A percentile compares a stretch with the other conserved stretches of the same genome.
These are phyloP conservation scores for Eremothecium cymbalariae DNA, from an alignment of 1,139 yeast species.

Conservation along the genomic window DNA sequence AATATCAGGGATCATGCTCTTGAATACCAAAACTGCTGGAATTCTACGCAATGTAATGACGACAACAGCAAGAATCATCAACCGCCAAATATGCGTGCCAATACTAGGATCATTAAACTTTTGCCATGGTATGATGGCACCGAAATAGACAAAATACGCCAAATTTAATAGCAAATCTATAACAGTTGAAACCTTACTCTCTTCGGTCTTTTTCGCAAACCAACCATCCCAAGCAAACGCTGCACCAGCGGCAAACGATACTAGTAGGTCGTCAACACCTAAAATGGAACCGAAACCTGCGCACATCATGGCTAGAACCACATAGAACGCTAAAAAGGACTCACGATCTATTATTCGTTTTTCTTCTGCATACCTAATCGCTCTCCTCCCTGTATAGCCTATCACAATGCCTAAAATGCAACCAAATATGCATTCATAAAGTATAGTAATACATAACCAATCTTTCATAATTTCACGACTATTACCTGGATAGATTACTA, in stretches of 20 bases:
- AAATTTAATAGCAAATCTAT: constrained; percentile 77
- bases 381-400: constrained; percentile 61
- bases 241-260: constrained; percentile 92
- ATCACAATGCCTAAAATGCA: constrained; percentile 65
- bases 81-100: constrained; percentile 79
- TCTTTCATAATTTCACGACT: constrained; percentile 65
- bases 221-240: constrained; percentile 97
- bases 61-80: constrained; percentile 72
- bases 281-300: constrained; percentile 91
- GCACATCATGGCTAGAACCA: constrained; percentile 76
- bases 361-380: constrained; percentile 68
- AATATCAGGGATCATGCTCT: constrained; percentile 83
- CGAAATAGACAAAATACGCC: constrained; percentile 87
- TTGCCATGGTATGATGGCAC: constrained; percentile 91
- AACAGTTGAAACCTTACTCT: constrained; percentile 86
- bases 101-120: constrained; percentile 57
- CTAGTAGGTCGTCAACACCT: constrained; percentile 88
- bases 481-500: constrained; percentile 60
- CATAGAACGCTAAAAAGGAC: constrained; percentile 84
- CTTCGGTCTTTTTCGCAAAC: constrained; percentile 81
- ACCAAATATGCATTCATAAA: constrained; percentile 87
- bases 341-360: constrained; percentile 80
- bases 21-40: constrained; percentile 75
- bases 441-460: constrained; percentile 72
- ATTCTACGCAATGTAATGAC: constrained; percentile 76